phyloP scores from a whole-genome alignment of 2,329 filamentous ascomycete genomes.

The Diplodia intermedia region DNA sequence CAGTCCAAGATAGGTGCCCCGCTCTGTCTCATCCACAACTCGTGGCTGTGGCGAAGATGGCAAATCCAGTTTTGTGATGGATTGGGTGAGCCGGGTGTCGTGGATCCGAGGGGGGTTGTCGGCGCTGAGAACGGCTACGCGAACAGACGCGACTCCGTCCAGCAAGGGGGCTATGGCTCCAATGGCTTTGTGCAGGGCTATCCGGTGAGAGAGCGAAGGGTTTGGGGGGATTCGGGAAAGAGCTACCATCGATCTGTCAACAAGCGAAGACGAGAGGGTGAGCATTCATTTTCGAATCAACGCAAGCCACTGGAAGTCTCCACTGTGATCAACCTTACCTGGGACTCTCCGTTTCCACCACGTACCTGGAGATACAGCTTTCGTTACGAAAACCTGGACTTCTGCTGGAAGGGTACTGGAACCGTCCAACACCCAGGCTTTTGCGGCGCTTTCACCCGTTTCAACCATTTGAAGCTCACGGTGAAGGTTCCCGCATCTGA shows the following conservation, averaged over 20 bases:
- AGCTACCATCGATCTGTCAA: constrained; percentile 39
- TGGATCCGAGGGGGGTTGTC: constrained; percentile 44
- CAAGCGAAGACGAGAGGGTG: constrained; percentile 34
- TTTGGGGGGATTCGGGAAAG: constrained; percentile 45
- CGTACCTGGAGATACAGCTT: constrained; percentile 44
- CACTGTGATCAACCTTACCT: constrained; percentile 40
- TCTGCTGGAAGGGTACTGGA: constrained; percentile 47
- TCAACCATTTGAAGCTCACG: constrained; percentile 45
- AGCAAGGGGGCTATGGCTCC: constrained; percentile 34
- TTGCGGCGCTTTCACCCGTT: constrained; percentile 39
- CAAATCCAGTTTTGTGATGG: constrained; percentile 42
- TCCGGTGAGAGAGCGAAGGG: constrained; percentile 41
- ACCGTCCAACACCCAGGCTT: constrained; percentile 38
- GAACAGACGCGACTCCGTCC: constrained; percentile 29
- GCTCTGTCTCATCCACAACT: constrained; percentile 40
- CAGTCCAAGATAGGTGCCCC: constrained; percentile 35
- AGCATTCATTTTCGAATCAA: neutral
- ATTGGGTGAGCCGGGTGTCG: constrained; percentile 36
- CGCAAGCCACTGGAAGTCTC: constrained; percentile 34
- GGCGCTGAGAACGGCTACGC: constrained; percentile 38
- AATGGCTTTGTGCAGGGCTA: constrained; percentile 39
- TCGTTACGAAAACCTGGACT: constrained; percentile 40
- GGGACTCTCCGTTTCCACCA: constrained; percentile 40
- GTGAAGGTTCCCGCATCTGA: constrained; percentile 35
- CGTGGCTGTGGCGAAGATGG: constrained; percentile 42